Conservation (phyloP, 2,329 filamentous ascomycete genomes). For the Lachnum nothofagi region DNA sequence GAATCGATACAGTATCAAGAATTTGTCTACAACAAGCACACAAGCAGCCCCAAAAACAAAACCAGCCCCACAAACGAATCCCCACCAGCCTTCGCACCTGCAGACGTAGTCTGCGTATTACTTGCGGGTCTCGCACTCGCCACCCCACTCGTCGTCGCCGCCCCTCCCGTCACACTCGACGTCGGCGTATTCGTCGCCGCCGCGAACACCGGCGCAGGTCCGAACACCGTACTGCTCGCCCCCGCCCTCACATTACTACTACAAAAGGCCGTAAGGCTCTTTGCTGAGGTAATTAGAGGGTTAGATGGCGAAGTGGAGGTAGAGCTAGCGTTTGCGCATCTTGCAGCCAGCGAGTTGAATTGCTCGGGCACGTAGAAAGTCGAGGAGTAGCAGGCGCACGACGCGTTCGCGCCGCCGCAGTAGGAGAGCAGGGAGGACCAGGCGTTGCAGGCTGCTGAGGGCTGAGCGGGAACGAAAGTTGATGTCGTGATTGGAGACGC, state of each 20-base stretch:
- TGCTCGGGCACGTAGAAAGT: background rate
- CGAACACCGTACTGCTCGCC: background rate
- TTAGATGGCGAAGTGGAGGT: no score
- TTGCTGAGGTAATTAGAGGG: background rate
- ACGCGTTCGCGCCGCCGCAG: background rate
- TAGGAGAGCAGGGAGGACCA: background rate
- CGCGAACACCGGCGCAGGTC: background rate
- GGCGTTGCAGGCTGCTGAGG: background rate
- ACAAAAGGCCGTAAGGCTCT: background rate
- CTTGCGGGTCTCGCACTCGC: no score
- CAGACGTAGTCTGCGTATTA: background rate
- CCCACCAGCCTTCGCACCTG: background rate
- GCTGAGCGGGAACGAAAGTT: background rate
- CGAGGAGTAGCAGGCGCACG: background rate
- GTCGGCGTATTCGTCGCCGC: background rate
- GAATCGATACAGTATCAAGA: no score
- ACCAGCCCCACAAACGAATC: background rate
- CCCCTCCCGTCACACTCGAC: no score
- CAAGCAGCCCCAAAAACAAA: background rate
- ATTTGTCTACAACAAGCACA: background rate
- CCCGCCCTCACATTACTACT: background rate
- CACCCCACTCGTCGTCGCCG: no score
- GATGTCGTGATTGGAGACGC: background rate
- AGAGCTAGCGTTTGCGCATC: background rate
- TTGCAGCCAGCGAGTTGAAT: background rate